Evolutionary conservation across 352 stramenopile genomes (phyloP), one percentile per base, ranked within the genome.

Genomic region (Pythium vanterpoolii): DNA sequence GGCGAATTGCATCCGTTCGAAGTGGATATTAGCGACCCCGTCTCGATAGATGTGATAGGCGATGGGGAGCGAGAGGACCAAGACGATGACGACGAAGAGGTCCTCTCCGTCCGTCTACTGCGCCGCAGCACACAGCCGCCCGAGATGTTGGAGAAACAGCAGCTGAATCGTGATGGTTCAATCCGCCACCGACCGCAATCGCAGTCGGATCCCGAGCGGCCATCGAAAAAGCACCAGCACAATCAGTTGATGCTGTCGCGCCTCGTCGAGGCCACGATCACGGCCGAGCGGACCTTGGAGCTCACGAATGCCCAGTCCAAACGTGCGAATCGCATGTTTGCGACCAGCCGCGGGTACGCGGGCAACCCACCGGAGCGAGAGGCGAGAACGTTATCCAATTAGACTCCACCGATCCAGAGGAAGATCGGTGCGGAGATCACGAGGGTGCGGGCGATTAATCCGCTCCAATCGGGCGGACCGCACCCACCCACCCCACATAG

Each of bases 281-380:
- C 51, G 7, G 39, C 51, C 6, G 76, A 86, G 28, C 66, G 58
- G n/a, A 86, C 76, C 11, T 71, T 75, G 36, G 49, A 69, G 34
- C 46, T 81, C 55, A 71, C 76, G 7, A 59, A 36, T 58, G 71
- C 77, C 36, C 73, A 86, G 40, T 70, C 71, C 5, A 51, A 60
- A 34, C 45, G 73, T 11, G 76, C 71, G 1, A 34, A 73, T 34
- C 63, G 61, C 11, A 44, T 76, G 23, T 72, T 71, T n/a, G 58
- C 65, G 14, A 57, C 63, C 24, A 73, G 8, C 23, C 34, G 24
- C 2, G 16, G 51, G 19, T n/a, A 10, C 18, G 26, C 46, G 19
- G 18, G 11, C 11, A 30, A 42, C 8, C 18, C 18, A n/a, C 34
- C 13, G 18, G 8, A n/a, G n/a, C n/a, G n/a, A n/a, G n/a, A n/a